Conservation (phyloP, 495 filamentous ascomycete species). For the Penicillium pancosmium region DNA sequence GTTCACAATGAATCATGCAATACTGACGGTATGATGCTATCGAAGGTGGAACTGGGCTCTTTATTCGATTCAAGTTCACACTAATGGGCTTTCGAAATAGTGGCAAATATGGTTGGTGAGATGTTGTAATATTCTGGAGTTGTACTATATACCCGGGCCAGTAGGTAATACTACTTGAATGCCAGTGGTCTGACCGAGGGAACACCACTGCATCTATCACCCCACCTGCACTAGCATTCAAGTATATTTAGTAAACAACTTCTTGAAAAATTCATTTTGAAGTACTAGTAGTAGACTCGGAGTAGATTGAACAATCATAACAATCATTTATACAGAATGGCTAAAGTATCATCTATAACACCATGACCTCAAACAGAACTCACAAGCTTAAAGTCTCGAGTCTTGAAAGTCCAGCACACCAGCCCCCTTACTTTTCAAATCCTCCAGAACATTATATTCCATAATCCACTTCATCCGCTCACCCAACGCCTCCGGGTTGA, state of each 20-base stretch:
- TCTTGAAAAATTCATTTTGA: no score
- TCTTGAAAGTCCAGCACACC: slow-evolving; percentile 23
- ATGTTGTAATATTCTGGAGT: not conserved
- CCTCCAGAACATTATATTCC: slow-evolving; percentile 37
- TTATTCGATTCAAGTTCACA: no score
- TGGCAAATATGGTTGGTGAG: not conserved
- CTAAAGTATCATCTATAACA: slow-evolving; percentile 8
- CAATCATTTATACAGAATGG: slow-evolving; percentile 13
- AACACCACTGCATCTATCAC: not conserved
- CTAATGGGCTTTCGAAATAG: no score
- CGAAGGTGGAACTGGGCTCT: not conserved
- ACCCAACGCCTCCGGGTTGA: slow-evolving; percentile 25
- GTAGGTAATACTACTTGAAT: not conserved
- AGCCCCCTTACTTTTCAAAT: slow-evolving; percentile 28
- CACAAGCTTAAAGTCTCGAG: slow-evolving; percentile 17
- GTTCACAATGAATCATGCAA: not conserved
- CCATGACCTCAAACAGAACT: not conserved
- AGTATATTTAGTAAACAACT: no score
- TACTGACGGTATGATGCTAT: not conserved
- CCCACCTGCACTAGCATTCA: not conserved
- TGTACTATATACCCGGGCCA: no score
- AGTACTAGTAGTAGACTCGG: no score
- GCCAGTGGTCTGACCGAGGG: slow-evolving; percentile 3
- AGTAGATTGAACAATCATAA: not conserved
- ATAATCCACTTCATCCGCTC: slow-evolving; percentile 40